Percentiles rank a stretch among this genome's conserved stretches.
Evolutionary conservation across 176 grass and related monocot species (phyloP).

Genomic region (Aegilops sharonensis): DNA sequence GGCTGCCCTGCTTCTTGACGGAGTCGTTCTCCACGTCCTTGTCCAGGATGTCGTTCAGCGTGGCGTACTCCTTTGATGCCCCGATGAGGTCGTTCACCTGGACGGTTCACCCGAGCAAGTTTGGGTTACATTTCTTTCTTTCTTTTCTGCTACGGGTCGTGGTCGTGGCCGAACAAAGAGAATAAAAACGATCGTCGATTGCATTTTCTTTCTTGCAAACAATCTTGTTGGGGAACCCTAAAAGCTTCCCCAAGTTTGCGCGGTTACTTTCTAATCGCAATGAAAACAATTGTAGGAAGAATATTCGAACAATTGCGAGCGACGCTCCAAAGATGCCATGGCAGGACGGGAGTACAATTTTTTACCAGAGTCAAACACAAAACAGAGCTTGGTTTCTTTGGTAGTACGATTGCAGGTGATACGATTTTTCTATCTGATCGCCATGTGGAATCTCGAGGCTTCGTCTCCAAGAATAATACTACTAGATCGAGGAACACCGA

Average conservation of each 20-base stretch:
- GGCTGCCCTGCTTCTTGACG: constrained; percentile 93
- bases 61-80: constrained; percentile 67
- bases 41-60: constrained; percentile 77
- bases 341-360: neutral
- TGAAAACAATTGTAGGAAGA: neutral
- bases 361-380: neutral
- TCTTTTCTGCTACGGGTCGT: neutral
- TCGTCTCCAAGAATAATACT: neutral
- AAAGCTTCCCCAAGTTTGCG: neutral
- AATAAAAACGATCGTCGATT: neutral
- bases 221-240: constrained; percentile 6
- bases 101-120: neutral
- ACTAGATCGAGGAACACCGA: neutral
- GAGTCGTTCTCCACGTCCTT: constrained; percentile 70
- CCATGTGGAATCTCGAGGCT: neutral
- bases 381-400: neutral
- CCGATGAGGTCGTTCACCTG: constrained; percentile 91
- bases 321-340: constrained; percentile 15
- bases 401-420: too few relatives aligned
- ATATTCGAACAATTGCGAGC: neutral
- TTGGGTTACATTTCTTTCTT: neutral
- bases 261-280: too few relatives aligned
- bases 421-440: neutral
- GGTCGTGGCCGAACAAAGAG: neutral
- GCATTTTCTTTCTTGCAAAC: constrained; percentile 17